Base-by-base conservation (phyloP, 805 yeast genomes). In the Candida glaebosa region DNA sequence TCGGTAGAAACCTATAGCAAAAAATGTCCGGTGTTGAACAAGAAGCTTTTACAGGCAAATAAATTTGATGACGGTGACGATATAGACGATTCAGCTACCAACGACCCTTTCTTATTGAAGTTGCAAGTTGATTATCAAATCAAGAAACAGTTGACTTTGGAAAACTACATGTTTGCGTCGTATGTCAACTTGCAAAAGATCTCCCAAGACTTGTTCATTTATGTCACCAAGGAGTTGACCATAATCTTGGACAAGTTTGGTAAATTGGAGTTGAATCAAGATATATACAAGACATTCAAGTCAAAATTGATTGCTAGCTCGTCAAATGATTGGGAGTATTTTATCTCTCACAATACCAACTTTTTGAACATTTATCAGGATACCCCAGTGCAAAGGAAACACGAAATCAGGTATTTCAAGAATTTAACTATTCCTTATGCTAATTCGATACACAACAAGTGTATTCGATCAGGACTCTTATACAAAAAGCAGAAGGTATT, bases 331-430 rank as follows among this genome's bases (percentile, higher is more conserved):
- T 69, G 74, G 74, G 69, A 63, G 40, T 52, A 56, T 42, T 69
- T 67, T 42, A 57, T 69, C 41, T 44, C 61, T 1, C 53, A 56
- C 44, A 69, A 67, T 46, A 53, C 76, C 34, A 80, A 82, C 59
- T 86, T 87, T 54, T 74, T 87, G 40, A 81, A 82, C 51, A 43
- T 47, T 10, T 54, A 50, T 41, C 38, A 37, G 30, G 42, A 43
- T 12, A 43, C 48, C n/a, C 79, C 79, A 24, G 64, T 70, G 37
- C 58, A 80, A 36, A 83, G 85, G 15, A 54, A 54, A 38, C 52
- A 41, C 38, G 58, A 52, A 41, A 45, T 48, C 12, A 71, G 96
- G 52, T 78, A 75, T 40, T 61, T 74, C 41, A 71, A 73, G 36
- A 14, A 53, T 32, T 43, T 69, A 12, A 47, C 38, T 1, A 24